These are phyloP conservation scores for Pseudogymnoascus sp. DNA, from an alignment of 2,329 filamentous ascomycete genomes.

Conservation along the genomic window DNA sequence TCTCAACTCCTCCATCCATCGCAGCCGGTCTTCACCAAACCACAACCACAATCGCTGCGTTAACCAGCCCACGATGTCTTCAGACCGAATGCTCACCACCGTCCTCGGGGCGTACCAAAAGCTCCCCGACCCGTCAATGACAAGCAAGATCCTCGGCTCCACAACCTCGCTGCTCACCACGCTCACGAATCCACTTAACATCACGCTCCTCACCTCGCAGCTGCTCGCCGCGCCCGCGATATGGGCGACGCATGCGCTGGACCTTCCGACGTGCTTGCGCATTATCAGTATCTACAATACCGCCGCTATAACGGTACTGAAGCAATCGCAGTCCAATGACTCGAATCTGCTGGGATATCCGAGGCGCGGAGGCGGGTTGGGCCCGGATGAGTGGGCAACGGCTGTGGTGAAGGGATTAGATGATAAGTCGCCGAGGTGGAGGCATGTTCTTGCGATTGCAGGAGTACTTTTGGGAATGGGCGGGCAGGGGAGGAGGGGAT, in stretches of 20 bases:
- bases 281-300: constrained; percentile 50
- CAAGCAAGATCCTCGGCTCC: constrained; percentile 35
- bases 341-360: constrained; percentile 35
- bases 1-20: background rate
- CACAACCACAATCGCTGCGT: background rate
- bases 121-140: constrained; percentile 20
- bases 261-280: constrained; percentile 41
- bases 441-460: constrained; percentile 55
- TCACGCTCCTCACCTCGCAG: constrained; percentile 49
- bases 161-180: constrained; percentile 48
- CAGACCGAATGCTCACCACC: constrained; percentile 27
- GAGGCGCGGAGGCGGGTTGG: constrained; percentile 43
- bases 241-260: constrained; percentile 43
- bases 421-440: constrained; percentile 58
- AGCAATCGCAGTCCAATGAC: constrained; percentile 45
- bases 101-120: constrained; percentile 28
- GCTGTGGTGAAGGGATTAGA: constrained; percentile 33
- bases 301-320: constrained; percentile 31
- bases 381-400: constrained; percentile 34
- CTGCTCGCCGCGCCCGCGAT: constrained; percentile 51
- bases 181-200: constrained; percentile 50
- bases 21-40: background rate
- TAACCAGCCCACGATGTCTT: constrained; percentile 13
- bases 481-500: constrained; percentile 44
- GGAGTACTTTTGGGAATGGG: constrained; percentile 55